A percentile compares a stretch with the other conserved stretches of the same genome.
Conservation (phyloP, 495 filamentous ascomycete genomes). For the Xylaria flabelliformis region DNA sequence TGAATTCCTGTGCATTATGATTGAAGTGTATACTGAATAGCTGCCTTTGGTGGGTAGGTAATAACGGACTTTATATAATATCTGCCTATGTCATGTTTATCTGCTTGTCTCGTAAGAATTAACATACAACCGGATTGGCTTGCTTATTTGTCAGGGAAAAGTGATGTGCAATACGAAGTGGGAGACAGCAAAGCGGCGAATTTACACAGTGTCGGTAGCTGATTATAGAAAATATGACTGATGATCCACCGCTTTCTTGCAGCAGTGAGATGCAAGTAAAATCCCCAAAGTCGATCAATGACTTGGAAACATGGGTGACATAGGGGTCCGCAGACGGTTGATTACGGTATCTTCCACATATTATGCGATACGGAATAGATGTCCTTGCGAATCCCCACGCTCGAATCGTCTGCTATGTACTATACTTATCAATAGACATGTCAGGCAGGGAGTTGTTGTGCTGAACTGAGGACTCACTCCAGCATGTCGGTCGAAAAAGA, state of each 20-base stretch:
- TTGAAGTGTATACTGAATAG: no score
- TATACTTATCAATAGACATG: not conserved
- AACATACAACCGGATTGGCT: slow-evolving; percentile 7
- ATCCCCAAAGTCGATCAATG: not conserved
- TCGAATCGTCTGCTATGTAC: not conserved
- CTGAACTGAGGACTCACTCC: not conserved
- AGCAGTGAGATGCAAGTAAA: slow-evolving; percentile 8
- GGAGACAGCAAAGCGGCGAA: not conserved
- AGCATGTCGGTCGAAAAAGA: not conserved
- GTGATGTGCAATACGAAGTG: slow-evolving; percentile 18
- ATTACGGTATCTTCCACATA: not conserved
- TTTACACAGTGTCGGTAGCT: slow-evolving; percentile 21
- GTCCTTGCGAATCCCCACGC: not conserved
- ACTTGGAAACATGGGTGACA: not conserved
- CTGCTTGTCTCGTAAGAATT: not conserved
- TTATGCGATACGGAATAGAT: no score
- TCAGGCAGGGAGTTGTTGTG: not conserved
- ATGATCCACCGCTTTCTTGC: slow-evolving; percentile 15
- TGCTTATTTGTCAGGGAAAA: slow-evolving; percentile 20
- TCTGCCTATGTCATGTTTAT: not conserved
- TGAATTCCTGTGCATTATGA: no score
- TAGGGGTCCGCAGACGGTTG: not conserved
- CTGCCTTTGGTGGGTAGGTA: not conserved
- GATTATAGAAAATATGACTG: slow-evolving; percentile 6
- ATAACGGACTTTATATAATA: not conserved